phyloP scores from a whole-genome alignment of 345 rosid genomes.

The Hibiscus mutabilis region DNA sequence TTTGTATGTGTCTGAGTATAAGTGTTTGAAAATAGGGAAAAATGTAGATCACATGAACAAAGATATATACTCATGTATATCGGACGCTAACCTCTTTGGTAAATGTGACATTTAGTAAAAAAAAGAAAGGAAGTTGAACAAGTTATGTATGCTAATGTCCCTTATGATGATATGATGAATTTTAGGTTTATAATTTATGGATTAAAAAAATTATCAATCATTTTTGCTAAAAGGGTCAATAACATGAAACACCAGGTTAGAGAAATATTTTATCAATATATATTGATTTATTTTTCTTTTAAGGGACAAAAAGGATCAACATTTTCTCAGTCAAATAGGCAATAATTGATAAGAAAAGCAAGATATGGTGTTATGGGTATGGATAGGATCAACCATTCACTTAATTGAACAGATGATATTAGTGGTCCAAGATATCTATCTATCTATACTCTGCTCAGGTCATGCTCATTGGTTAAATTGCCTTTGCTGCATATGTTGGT shows the following conservation, averaged over 20 bases:
- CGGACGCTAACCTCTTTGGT: conserved; percentile 4
- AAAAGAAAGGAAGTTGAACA: too few species aligned
- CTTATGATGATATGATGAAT: too few species aligned
- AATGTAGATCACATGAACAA: not conserved
- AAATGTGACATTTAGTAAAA: not conserved
- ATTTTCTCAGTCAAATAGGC: not conserved
- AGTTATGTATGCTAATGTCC: too few species aligned
- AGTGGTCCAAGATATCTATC: not conserved
- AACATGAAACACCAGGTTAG: too few species aligned
- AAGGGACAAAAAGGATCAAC: not conserved
- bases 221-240: too few species aligned
- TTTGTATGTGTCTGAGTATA: not conserved
- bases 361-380: not conserved
- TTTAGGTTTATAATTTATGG: too few species aligned
- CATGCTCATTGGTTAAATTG: not conserved
- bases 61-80: not conserved
- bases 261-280: too few species aligned
- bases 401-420: not conserved
- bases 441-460: too few species aligned
- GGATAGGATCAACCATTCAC: not conserved
- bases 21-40: not conserved
- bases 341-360: not conserved
- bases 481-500: not conserved
- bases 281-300: too few species aligned
- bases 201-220: too few species aligned